Evolutionary conservation across 169 alveolate genomes (phyloP), one percentile per base, ranked within the genome.

Genomic region (Plasmodium ovale): DNA sequence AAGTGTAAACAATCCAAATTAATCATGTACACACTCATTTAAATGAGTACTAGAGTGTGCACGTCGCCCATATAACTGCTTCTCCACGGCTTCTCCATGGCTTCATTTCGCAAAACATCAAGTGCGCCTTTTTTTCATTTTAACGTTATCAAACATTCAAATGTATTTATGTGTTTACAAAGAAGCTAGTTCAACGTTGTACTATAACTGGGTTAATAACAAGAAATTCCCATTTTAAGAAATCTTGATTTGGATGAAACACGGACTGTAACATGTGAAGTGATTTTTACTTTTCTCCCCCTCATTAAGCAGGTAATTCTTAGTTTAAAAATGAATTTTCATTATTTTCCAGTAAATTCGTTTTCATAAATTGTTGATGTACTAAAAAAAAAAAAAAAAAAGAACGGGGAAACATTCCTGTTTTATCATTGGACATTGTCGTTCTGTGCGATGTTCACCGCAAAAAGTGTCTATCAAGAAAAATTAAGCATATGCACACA

Each of bases 291-390:
- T 9, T 9, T 53, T 9, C 3, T 53, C 5, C 3, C 19, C 64
- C 23, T n/a, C n/a, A n/a, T n/a, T n/a, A n/a, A n/a, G n/a, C n/a
- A n/a, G n/a, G n/a, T n/a, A n/a, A n/a, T n/a, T n/a, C n/a, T n/a
- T n/a, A n/a, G 19, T 44, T 37, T 29, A 31, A 79, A 79, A 79
- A 42, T 5, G 82, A 64, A 9, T 65, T 39, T 68, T 79, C 82
- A 21, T 79, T 14, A 35, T 47, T 79, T 69, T 79, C 89, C 33
- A 79, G 51, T 49, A 79, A 79, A 42, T 79, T 79, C 14, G 54
- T 68, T 23, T 64, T 79, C 89, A 79, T 79, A 37, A 79, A 79
- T 56, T 64, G 47, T 16, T 79, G 72, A 60, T 79, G 89, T 56
- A 79, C 89, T 79, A 64, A 64, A 16, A 49, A 79, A 74, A 74